phyloP scores from a whole-genome alignment of 176 grass and related monocot species.

The Cenchrus purpureus region DNA sequence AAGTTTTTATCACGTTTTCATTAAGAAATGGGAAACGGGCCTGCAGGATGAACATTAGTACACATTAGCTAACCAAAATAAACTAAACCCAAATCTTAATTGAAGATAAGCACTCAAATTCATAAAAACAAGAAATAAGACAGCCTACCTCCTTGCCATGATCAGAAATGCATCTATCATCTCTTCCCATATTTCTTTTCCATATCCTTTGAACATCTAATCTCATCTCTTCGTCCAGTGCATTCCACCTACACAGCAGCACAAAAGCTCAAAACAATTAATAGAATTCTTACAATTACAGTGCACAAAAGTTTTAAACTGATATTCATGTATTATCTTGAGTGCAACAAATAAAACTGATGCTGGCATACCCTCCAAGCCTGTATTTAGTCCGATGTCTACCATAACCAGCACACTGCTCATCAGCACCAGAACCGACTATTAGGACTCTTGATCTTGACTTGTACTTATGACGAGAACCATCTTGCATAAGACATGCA shows the following conservation, averaged over 20 bases:
- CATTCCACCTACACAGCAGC: slow-evolving; percentile 65
- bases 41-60: slow-evolving; percentile 29
- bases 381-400: slow-evolving; percentile 90
- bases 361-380: slow-evolving; percentile 72
- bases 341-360: slow-evolving; percentile 24
- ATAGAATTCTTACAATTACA: slow-evolving; percentile 12
- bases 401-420: slow-evolving; percentile 96
- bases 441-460: slow-evolving; percentile 78
- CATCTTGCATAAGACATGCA: slow-evolving; percentile 50
- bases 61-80: slow-evolving; percentile 8
- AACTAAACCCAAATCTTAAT: neutral
- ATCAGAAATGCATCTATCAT: slow-evolving; percentile 92
- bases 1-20: slow-evolving; percentile 75
- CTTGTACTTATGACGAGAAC: slow-evolving; percentile 62
- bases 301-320: neutral
- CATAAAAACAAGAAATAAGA: slow-evolving; percentile 22
- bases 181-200: slow-evolving; percentile 99
- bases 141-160: slow-evolving; percentile 82
- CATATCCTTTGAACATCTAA: slow-evolving; percentile 94
- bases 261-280: slow-evolving; percentile 12
- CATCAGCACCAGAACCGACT: slow-evolving; percentile 92
- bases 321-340: neutral
- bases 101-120: neutral
- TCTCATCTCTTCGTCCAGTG: slow-evolving; percentile 84
- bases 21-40: slow-evolving; percentile 95